Percentiles rank a stretch among this genome's conserved stretches.
Evolutionary conservation across 2,329 filamentous ascomycete genomes (phyloP).

Genomic region (Trichoderma guizhouense): DNA sequence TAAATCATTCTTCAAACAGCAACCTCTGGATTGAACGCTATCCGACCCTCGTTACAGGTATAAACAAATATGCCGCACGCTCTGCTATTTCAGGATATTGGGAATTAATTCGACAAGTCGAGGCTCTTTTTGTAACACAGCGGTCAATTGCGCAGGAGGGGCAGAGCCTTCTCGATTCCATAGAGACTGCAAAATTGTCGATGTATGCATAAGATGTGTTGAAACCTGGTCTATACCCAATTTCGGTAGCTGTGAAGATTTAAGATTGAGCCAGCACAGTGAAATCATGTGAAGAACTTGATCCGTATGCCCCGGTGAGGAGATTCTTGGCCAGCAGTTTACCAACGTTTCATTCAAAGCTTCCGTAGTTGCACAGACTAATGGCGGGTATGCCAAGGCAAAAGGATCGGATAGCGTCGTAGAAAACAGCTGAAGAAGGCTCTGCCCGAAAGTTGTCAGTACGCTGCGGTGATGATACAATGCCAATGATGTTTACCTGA

Average conservation of each 20-base stretch:
- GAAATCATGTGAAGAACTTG: constrained; percentile 62
- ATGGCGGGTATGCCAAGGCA: constrained; percentile 49
- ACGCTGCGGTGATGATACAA: neutral
- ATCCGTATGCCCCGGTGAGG: constrained; percentile 50
- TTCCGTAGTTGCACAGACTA: constrained; percentile 51
- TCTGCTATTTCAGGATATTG: neutral
- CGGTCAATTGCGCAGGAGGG: constrained; percentile 18
- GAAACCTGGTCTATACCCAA: neutral
- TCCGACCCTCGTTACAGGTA: neutral
- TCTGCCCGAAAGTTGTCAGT: constrained; percentile 37
- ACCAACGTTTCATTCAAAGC: constrained; percentile 57
- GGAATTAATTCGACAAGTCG: constrained; percentile 31
- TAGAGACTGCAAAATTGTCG: constrained; percentile 24
- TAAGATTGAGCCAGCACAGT: constrained; percentile 60
- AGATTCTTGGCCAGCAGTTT: constrained; percentile 68
- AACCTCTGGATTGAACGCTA: constrained; percentile 53
- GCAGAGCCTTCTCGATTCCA: constrained; percentile 23
- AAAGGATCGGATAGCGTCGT: constrained; percentile 68
- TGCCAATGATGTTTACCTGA: constrained; percentile 43
- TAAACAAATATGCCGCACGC: neutral
- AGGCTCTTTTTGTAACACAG: constrained; percentile 27
- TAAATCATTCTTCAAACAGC: constrained; percentile 95
- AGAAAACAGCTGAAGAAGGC: constrained; percentile 64
- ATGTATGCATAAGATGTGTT: constrained; percentile 21
- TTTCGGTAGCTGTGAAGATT: neutral